Evolutionary conservation across 2,329 filamentous ascomycete species (phyloP).

Genomic region (Fusarium sp.): DNA sequence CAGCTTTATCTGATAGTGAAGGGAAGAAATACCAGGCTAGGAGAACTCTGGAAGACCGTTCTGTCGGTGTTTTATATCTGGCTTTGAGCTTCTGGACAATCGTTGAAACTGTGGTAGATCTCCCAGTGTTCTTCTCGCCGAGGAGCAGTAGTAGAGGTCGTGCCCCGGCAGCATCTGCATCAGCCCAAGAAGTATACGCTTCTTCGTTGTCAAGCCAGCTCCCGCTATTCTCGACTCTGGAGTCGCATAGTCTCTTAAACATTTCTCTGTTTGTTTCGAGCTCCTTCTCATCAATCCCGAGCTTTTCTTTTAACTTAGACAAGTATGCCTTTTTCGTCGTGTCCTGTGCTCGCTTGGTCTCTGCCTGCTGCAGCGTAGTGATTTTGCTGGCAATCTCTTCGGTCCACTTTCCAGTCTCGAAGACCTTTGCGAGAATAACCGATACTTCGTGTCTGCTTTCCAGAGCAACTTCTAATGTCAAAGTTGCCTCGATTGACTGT

Average conservation of each 20-base stretch:
- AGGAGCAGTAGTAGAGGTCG: neutral
- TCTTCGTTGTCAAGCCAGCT: neutral
- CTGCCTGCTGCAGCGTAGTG: neutral
- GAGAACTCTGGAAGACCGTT: neutral
- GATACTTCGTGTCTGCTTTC: neutral
- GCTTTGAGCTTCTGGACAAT: neutral
- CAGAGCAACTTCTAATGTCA: neutral
- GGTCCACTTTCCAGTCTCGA: neutral
- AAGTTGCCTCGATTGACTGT: neutral
- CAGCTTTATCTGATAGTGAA: neutral
- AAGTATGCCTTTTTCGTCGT: neutral
- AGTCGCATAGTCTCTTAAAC: neutral
- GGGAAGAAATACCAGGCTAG: neutral
- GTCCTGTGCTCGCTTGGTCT: neutral
- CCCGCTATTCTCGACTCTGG: neutral
- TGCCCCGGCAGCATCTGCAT: neutral
- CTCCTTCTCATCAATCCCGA: neutral
- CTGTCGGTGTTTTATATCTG: neutral
- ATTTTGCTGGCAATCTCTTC: neutral
- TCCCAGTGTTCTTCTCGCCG: neutral
- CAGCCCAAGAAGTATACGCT: neutral
- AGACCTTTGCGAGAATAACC: neutral
- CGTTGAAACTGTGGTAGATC: neutral
- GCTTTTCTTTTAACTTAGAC: neutral
- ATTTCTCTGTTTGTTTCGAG: neutral